Base-by-base conservation (phyloP, 306 rosid species). In the Sicyos edulis region DNA sequence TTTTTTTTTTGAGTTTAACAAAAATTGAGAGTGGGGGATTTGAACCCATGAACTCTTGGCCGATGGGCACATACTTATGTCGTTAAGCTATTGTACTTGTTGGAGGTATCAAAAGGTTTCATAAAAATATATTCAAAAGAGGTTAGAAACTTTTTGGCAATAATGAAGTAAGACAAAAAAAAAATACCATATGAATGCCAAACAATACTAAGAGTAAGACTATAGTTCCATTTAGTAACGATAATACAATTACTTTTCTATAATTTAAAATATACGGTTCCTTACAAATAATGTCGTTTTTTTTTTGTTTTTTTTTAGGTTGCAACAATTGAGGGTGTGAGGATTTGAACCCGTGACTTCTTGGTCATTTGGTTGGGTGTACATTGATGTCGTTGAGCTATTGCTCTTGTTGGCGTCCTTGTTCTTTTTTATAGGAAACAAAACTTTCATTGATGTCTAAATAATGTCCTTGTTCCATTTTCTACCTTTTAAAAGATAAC, bases 121-220 rank as follows among this genome's bases (percentile, higher is more conserved):
- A 73, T 71, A 70, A 29, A 72, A 60, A 60, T 60, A 10, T 11
- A 47, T 47, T 42, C 47, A 42, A 42, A 42, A 8, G 47, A 42
- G 47, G 47, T 42, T 42, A 42, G 16, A 14, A 49, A 13, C 16
- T 49, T 49, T 49, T 49, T 49, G 16, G 15, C 52, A 49, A 49
- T 49, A 49, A 49, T 49, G 6, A 60, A 42, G 66, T 26, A 24
- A 59, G 44, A 42, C 10, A 42, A 42, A 42, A 40, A 40, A 59
- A 29, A 42, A 42, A 60, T 6, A 29, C 45, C 45, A 60, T 6
- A 60, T 60, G 44, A 7, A 26, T 11, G 20, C 66, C 66, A 4
- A 3, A 14, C 66, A 14, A 15, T 42, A 42, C 47, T n/a, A n/a
- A n/a, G n/a, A 42, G 10, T n/a, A n/a, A 42, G 47, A 42, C 47